These are phyloP conservation scores for Hsuehochloa calcarea DNA, from an alignment of 176 grass and related monocot species.

Conservation along the genomic window DNA sequence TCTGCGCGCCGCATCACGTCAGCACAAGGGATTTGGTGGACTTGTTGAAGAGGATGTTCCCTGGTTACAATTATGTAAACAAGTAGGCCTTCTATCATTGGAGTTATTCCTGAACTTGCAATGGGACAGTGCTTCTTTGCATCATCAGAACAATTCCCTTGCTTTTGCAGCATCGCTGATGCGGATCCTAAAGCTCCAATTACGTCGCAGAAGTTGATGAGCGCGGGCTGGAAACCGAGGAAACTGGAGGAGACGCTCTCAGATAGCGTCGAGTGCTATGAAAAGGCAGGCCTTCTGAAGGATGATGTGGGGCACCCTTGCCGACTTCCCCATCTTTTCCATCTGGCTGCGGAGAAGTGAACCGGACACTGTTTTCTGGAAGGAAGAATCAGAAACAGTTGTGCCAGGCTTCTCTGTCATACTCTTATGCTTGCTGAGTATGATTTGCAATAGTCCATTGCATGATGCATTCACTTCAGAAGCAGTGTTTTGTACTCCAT, in stretches of 20 bases:
- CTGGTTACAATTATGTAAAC: constrained; percentile 22
- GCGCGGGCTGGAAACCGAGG: constrained; percentile 39
- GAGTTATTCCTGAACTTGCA: not conserved
- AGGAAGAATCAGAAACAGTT: not conserved
- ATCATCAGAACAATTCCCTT: not conserved
- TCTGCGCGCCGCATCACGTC: constrained; percentile 30
- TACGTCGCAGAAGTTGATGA: constrained; percentile 37
- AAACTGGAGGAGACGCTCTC: constrained; percentile 31
- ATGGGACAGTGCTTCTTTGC: not conserved
- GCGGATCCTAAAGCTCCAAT: not conserved
- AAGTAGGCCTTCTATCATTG: not conserved
- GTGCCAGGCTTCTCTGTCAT: not conserved
- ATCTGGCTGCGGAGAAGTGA: not conserved
- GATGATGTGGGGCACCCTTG: not conserved
- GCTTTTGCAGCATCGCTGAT: constrained; percentile 13
- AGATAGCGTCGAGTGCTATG: constrained; percentile 25
- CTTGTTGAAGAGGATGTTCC: constrained; percentile 43
- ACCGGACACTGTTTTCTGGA: not conserved
- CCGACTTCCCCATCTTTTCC: not conserved
- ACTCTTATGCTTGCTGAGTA: not conserved
- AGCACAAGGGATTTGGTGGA: constrained; percentile 25
- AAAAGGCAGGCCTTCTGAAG: constrained; percentile 36
- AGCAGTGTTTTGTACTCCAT: not conserved
- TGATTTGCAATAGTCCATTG: not conserved
- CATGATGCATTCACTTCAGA: not conserved